Percentiles rank a stretch among this genome's conserved stretches.
Evolutionary conservation across 1,284 basidiomycete genomes (phyloP).

Genomic region (Microbotryum intermedium): DNA sequence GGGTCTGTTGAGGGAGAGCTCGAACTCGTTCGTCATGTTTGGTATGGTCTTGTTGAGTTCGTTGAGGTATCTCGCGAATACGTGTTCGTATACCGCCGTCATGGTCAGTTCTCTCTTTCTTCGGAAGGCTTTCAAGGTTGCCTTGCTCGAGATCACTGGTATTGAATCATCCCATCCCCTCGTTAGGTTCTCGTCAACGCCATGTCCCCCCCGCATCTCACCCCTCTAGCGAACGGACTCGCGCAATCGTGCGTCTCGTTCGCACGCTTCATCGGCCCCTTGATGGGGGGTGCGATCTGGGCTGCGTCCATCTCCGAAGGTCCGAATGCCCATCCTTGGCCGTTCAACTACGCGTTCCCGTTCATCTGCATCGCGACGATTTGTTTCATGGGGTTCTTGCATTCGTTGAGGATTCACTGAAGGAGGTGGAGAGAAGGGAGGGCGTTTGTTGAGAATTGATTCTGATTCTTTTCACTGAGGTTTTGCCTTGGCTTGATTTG

Average conservation of each 20-base stretch:
- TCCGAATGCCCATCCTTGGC: slow-evolving; percentile 23
- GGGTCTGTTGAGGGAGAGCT: slow-evolving; percentile 23
- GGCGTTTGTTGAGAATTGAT: too few relatives aligned
- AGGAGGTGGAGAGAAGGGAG: too few relatives aligned
- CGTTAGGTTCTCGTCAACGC: slow-evolving; percentile 37
- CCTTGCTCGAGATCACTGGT: background rate
- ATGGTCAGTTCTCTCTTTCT: slow-evolving; percentile 9
- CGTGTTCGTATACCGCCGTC: slow-evolving; percentile 32
- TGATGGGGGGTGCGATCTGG: slow-evolving; percentile 28
- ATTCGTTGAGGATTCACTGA: slow-evolving; percentile 20
- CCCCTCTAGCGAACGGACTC: slow-evolving; percentile 42
- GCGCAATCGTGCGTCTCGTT: slow-evolving; percentile 41
- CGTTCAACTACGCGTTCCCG: slow-evolving; percentile 24
- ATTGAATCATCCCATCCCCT: background rate
- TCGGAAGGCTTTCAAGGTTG: background rate
- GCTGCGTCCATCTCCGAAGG: slow-evolving; percentile 31
- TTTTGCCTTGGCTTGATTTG: too few relatives aligned
- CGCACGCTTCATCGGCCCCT: slow-evolving; percentile 40
- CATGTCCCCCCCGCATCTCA: slow-evolving; percentile 40
- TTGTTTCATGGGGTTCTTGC: slow-evolving; percentile 21
- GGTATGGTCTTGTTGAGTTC: slow-evolving; percentile 32
- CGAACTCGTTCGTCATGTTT: slow-evolving; percentile 25
- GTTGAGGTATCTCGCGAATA: slow-evolving; percentile 30
- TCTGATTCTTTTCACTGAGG: too few relatives aligned
- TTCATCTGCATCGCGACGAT: slow-evolving; percentile 28